These are phyloP conservation scores for Brettanomyces bruxellensis DNA, from an alignment of 805 yeast species.

Conservation along the genomic window DNA sequence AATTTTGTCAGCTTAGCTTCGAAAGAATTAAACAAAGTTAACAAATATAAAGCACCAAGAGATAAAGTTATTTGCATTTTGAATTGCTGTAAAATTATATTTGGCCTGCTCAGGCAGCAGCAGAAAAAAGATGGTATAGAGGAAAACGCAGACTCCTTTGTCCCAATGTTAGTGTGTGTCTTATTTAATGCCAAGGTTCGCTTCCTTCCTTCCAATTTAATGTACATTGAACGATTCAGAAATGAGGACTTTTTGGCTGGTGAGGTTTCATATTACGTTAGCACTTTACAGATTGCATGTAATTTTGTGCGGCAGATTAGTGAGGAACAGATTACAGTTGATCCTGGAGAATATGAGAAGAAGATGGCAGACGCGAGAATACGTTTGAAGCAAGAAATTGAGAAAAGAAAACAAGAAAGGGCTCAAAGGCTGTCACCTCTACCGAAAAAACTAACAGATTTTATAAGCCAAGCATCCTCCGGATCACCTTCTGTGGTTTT, in stretches of 20 bases:
- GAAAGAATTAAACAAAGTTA: constrained; percentile 67
- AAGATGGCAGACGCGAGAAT: constrained; percentile 36
- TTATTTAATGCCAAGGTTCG: constrained; percentile 60
- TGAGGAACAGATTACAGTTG: constrained; percentile 48
- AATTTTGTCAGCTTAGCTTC: constrained; percentile 60
- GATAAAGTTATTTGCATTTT: constrained; percentile 88
- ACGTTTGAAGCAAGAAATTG: constrained; percentile 22
- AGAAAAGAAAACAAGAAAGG: constrained; percentile 11
- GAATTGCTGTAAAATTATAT: constrained; percentile 87
- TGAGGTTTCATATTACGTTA: constrained; percentile 84
- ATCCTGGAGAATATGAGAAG: constrained; percentile 49
- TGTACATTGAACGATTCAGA: constrained; percentile 80
- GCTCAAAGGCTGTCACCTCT: constrained; percentile 13
- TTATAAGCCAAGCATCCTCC: constrained; percentile 14
- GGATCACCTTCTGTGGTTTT: constrained; percentile 27
- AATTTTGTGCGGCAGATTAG: constrained; percentile 62
- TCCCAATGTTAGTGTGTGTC: constrained; percentile 81
- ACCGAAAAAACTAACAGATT: constrained; percentile 17
- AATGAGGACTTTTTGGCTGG: constrained; percentile 69
- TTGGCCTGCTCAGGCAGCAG: constrained; percentile 67
- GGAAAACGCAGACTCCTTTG: constrained; percentile 88
- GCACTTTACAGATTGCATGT: constrained; percentile 85
- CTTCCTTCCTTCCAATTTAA: constrained; percentile 65
- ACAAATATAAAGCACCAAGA: constrained; percentile 83
- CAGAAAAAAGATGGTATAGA: constrained; percentile 35